These are phyloP conservation scores for Paulownia fortunei DNA, from an alignment of 257 asterid genomes.

Conservation along the genomic window DNA sequence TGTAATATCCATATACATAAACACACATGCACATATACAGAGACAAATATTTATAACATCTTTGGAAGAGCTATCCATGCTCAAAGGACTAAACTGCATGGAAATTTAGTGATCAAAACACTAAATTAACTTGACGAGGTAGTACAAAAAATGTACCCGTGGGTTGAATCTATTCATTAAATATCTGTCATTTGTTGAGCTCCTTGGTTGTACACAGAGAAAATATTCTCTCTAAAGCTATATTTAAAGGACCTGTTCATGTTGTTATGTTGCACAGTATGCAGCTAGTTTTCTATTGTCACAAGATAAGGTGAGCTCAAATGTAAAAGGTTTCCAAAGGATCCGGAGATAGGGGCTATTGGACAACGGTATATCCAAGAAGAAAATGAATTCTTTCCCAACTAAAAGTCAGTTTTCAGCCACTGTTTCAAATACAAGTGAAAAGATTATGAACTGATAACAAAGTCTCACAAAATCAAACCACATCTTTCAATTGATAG, in stretches of 20 bases:
- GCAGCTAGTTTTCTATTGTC: background rate
- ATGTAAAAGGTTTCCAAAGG: background rate
- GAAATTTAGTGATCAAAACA: conserved; percentile 6
- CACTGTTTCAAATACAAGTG: background rate
- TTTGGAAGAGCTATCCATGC: background rate
- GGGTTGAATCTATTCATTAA: background rate
- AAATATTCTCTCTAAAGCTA: background rate
- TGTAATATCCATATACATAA: background rate
- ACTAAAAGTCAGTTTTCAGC: conserved; percentile 1
- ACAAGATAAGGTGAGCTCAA: background rate
- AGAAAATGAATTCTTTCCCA: background rate
- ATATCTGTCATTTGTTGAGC: too few relatives aligned
- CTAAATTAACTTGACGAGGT: background rate
- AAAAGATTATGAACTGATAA: background rate
- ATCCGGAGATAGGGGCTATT: background rate
- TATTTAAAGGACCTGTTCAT: background rate
- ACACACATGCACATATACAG: background rate
- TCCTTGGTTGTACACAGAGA: conserved; percentile 2
- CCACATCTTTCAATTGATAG: background rate
- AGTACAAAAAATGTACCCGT: background rate
- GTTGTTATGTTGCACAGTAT: background rate
- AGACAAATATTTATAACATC: background rate
- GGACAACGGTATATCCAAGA: background rate
- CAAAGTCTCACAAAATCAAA: background rate
- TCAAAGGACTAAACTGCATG: background rate